Percentiles rank a stretch among this genome's conserved stretches.
Evolutionary conservation across 2,329 filamentous ascomycete species (phyloP).

Genomic region (Alternaria sp.): DNA sequence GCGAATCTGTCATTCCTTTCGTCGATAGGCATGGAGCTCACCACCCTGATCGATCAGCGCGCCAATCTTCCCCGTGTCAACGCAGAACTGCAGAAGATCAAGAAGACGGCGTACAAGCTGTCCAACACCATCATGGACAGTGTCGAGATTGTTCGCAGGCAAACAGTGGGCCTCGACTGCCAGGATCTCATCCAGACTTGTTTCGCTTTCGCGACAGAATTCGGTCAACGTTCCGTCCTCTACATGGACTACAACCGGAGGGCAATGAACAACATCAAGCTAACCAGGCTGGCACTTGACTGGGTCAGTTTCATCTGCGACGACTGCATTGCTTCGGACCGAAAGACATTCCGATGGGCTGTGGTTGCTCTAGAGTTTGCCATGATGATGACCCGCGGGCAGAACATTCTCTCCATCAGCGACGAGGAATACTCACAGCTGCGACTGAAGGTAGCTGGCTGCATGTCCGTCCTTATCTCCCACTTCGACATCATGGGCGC

Average conservation of each 20-base stretch:
- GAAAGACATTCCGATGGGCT: constrained; percentile 97
- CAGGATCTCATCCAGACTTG: constrained; percentile 97
- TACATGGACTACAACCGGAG: constrained; percentile 96
- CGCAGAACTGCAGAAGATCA: constrained; percentile 87
- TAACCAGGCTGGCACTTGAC: constrained; percentile 90
- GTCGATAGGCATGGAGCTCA: constrained; percentile 81
- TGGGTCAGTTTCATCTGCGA: constrained; percentile 99
- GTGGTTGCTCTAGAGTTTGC: constrained; percentile 94
- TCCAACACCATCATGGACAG: constrained; percentile 99
- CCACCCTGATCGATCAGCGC: constrained; percentile 87
- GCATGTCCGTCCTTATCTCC: constrained; percentile 96
- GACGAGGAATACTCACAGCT: constrained; percentile 86
- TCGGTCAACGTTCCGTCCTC: constrained; percentile 89
- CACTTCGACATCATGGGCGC: constrained; percentile 99
- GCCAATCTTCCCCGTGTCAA: constrained; percentile 95
- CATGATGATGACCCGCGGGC: constrained; percentile 94
- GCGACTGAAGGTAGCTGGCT: constrained; percentile 88
- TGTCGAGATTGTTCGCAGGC: constrained; percentile 87
- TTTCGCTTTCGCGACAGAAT: constrained; percentile 98
- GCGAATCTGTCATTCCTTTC: constrained; percentile 81
- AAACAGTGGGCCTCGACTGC: constrained; percentile 83
- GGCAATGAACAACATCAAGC: constrained; percentile 95
- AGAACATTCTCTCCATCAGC: constrained; percentile 88
- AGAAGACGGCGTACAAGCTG: constrained; percentile 93
- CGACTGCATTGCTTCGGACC: constrained; percentile 91